Conservation (phyloP, 1,284 basidiomycete genomes). For the Pterulicium gracile region DNA sequence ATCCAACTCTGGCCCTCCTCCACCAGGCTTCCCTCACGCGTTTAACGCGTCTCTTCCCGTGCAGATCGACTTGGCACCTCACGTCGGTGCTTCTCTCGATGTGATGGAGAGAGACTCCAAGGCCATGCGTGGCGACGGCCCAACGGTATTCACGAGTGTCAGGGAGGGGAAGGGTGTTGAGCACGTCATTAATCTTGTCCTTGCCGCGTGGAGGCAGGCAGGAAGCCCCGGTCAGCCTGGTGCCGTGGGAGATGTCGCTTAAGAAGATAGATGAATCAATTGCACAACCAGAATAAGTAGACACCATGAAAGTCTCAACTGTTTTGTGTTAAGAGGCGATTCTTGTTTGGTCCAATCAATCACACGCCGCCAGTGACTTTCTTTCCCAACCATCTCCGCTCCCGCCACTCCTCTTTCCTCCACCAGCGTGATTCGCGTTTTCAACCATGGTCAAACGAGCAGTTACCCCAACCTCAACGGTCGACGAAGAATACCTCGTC, state of each 20-base stretch:
- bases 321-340: no score
- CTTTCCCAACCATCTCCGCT: no score
- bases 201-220: conserved; percentile 78
- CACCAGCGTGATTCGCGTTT: background rate
- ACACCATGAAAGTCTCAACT: no score
- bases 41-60: conserved; percentile 1
- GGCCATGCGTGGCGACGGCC: conserved; percentile 89
- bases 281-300: no score
- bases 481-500: background rate
- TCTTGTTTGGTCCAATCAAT: no score
- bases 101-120: conserved; percentile 94
- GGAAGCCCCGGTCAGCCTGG: conserved; percentile 55
- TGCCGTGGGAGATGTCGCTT: conserved; percentile 30
- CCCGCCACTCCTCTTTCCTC: background rate
- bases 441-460: background rate
- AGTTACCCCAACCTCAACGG: background rate
- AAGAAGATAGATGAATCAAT: no score
- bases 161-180: conserved; percentile 75
- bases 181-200: conserved; percentile 73
- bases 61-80: conserved; percentile 85
- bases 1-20: no score
- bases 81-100: conserved; percentile 88
- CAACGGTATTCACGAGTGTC: conserved; percentile 87
- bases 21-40: background rate
- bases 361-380: no score